Evolutionary conservation across 2,329 filamentous ascomycete genomes (phyloP).

Genomic region (Lecanicillium sp.): DNA sequence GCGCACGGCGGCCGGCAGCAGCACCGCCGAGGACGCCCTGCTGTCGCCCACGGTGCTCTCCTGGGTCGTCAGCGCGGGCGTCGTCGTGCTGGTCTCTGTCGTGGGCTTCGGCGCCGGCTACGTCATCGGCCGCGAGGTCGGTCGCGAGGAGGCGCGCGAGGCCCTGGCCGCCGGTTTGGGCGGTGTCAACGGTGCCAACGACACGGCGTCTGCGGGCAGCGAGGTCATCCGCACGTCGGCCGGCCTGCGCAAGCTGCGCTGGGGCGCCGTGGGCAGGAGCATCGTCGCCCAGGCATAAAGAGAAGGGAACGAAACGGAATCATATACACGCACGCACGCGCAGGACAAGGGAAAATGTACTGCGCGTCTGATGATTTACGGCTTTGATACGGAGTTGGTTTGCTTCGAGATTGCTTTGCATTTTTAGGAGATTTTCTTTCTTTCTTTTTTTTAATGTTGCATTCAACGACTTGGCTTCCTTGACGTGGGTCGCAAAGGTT

Average conservation of each 20-base stretch:
- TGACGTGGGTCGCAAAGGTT: too few relatives aligned
- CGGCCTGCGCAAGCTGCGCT: conserved; percentile 47
- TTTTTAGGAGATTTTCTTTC: not conserved
- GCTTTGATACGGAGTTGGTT: conserved; percentile 4
- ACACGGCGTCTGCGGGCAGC: conserved; percentile 43
- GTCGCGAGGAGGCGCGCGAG: conserved; percentile 46
- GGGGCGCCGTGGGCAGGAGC: conserved; percentile 47
- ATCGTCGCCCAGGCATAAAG: conserved; percentile 34
- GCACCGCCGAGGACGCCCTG: conserved; percentile 31
- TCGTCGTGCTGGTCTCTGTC: conserved; percentile 61
- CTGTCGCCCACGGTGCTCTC: conserved; percentile 57
- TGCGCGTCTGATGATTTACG: conserved; percentile 3
- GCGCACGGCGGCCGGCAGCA: conserved; percentile 35
- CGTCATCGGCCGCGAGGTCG: conserved; percentile 61
- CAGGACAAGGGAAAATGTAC: not conserved
- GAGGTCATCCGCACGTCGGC: conserved; percentile 48
- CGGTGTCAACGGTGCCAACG: conserved; percentile 34
- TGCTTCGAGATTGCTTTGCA: too few relatives aligned
- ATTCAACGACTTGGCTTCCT: not conserved
- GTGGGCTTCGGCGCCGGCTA: conserved; percentile 65
- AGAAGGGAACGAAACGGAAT: not conserved
- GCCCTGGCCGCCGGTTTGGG: conserved; percentile 37
- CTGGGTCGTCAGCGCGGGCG: conserved; percentile 61
- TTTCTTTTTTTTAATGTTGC: not conserved
- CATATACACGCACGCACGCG: conserved; percentile 4